These are phyloP conservation scores for Centrapalus pauciflorus DNA, from an alignment of 129 eudicot species.

Conservation along the genomic window DNA sequence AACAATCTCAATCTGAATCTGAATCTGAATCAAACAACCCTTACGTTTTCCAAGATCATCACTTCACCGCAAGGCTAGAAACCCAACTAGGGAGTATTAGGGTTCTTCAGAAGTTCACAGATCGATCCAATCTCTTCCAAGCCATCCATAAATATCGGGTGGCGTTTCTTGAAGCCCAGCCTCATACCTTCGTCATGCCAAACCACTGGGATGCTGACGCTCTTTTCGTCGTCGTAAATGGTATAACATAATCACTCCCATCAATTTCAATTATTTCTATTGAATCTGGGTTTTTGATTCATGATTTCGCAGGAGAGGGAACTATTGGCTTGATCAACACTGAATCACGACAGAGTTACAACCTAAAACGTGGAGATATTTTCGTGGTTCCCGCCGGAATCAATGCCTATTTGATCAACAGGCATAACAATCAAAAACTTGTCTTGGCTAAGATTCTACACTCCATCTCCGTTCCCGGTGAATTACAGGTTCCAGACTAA, in stretches of 20 bases:
- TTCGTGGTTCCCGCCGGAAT: conserved; percentile 52
- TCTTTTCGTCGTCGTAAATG: conserved; percentile 51
- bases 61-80: conserved; percentile 39
- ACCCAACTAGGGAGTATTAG: conserved; percentile 48
- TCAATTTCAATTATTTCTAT: not conserved
- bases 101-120: conserved; percentile 51
- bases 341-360: conserved; percentile 47
- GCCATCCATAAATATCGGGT: conserved; percentile 66
- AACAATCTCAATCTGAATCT: conserved; percentile 5
- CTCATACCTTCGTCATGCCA: conserved; percentile 64
- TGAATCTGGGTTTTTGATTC: not conserved
- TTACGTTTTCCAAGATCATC: conserved; percentile 60
- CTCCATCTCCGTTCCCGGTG: conserved; percentile 55
- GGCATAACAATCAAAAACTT: conserved; percentile 44
- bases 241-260: too few relatives aligned
- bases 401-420: conserved; percentile 46
- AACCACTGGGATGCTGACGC: conserved; percentile 66
- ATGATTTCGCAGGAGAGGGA: conserved; percentile 50
- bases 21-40: conserved; percentile 31
- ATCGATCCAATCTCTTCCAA: conserved; percentile 49
- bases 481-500: conserved; percentile 37
- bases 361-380: conserved; percentile 54
- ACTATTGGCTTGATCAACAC: conserved; percentile 31
- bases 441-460: conserved; percentile 50
- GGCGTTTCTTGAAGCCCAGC: conserved; percentile 55